These are phyloP conservation scores for Aspergillus sp. DNA, from an alignment of 2,329 filamentous ascomycete species.

Conservation along the genomic window DNA sequence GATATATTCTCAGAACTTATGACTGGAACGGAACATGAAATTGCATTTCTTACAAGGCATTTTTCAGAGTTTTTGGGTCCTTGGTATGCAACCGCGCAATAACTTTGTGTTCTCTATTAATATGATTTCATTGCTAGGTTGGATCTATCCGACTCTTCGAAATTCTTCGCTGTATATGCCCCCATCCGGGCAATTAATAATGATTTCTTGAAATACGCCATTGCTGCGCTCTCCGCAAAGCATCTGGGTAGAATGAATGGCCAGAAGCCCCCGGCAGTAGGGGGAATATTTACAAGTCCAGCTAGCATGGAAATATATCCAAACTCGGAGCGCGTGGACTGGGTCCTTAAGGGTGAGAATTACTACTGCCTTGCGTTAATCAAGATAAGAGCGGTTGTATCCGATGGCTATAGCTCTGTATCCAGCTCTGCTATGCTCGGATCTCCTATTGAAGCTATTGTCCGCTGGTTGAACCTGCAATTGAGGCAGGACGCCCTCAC, in stretches of 20 bases:
- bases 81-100: slow-evolving; percentile 19
- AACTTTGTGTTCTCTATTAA: slow-evolving; percentile 7
- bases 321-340: slow-evolving; percentile 43
- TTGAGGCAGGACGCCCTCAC: slow-evolving; percentile 5
- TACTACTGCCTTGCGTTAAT: slow-evolving; percentile 54
- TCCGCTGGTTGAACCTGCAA: slow-evolving; percentile 16
- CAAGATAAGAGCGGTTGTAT: slow-evolving; percentile 35
- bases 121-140: slow-evolving; percentile 15
- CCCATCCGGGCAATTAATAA: slow-evolving; percentile 31
- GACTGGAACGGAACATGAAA: slow-evolving; percentile 32
- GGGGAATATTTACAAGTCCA: slow-evolving; percentile 28
- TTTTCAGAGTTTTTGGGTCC: slow-evolving; percentile 29
- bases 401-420: slow-evolving; percentile 20
- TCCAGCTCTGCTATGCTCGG: slow-evolving; percentile 24
- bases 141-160: slow-evolving; percentile 33
- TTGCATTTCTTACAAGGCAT: slow-evolving; percentile 31
- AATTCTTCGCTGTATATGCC: slow-evolving; percentile 31
- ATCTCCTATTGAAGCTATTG: slow-evolving; percentile 22
- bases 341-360: slow-evolving; percentile 53
- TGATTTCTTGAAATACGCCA: slow-evolving; percentile 27
- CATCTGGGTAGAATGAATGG: slow-evolving; percentile 30
- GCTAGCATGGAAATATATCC: slow-evolving; percentile 47
- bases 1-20: slow-evolving; percentile 30
- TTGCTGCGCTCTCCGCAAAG: slow-evolving; percentile 34
- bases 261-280: slow-evolving; percentile 10